phyloP scores from a whole-genome alignment of 2,329 filamentous ascomycete genomes.

The Ophiostoma australiae region DNA sequence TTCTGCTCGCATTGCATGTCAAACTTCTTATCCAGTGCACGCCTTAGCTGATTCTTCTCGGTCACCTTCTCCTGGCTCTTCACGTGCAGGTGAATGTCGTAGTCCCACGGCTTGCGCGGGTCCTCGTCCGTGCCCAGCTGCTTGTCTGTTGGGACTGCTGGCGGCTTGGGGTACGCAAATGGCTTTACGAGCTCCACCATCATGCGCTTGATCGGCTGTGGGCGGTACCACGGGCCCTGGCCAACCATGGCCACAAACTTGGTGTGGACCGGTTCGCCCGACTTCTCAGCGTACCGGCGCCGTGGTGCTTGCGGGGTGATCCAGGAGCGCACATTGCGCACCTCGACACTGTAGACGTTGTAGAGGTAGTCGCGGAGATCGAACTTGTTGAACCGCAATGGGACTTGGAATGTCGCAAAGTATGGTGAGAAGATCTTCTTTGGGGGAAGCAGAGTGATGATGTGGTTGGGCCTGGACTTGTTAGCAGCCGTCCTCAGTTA shows the following conservation, averaged over 20 bases:
- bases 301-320: constrained; percentile 62
- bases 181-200: constrained; percentile 81
- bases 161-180: constrained; percentile 78
- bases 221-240: constrained; percentile 60
- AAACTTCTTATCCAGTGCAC: constrained; percentile 23
- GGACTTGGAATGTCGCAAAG: constrained; percentile 86
- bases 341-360: constrained; percentile 74
- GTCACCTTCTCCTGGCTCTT: constrained; percentile 28
- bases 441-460: constrained; percentile 68
- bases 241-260: constrained; percentile 15
- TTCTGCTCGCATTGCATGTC: constrained; percentile 34
- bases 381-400: constrained; percentile 89
- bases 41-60: constrained; percentile 34
- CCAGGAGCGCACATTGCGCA: constrained; percentile 69
- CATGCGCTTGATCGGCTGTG: constrained; percentile 81
- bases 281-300: constrained; percentile 46
- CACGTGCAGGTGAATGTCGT: constrained; percentile 46
- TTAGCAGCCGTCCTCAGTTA: not conserved
- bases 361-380: constrained; percentile 93
- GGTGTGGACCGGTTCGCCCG: constrained; percentile 28
- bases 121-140: constrained; percentile 25
- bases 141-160: constrained; percentile 46
- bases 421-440: constrained; percentile 67
- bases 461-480: constrained; percentile 66
- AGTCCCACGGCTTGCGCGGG: constrained; percentile 54